Conservation (phyloP, 2,329 filamentous ascomycete genomes). For the Monosporascus sp. region DNA sequence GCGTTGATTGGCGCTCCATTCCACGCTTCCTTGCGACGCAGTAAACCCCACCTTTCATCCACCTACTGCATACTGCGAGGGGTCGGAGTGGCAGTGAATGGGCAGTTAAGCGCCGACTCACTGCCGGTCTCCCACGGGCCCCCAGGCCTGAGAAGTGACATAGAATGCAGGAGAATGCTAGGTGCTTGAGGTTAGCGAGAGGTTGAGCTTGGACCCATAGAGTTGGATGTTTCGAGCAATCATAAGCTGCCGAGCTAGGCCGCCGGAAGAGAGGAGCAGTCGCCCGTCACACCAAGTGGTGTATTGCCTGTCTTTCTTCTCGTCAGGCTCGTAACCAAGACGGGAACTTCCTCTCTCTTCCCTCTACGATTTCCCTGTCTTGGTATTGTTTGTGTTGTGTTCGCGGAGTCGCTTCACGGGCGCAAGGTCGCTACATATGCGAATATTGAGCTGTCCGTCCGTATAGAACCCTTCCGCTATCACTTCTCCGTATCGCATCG, state of each 20-base stretch:
- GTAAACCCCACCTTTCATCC: neutral
- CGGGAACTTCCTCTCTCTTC: neutral
- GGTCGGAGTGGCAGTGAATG: neutral
- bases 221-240: neutral
- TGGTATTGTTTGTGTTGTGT: neutral
- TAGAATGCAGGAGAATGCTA: no score
- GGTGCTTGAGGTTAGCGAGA: neutral
- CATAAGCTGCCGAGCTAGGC: neutral
- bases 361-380: neutral
- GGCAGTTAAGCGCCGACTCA: conserved; percentile 1
- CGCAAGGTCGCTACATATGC: no score
- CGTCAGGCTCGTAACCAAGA: neutral
- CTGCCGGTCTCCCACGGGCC: no score
- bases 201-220: neutral
- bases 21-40: neutral
- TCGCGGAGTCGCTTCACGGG: no score
- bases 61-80: neutral
- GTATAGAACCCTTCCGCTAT: neutral
- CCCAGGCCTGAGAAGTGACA: neutral
- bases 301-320: neutral
- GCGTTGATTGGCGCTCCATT: neutral
- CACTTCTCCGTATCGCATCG: no score
- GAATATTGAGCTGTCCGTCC: neutral
- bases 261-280: neutral
- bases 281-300: neutral